These are phyloP conservation scores for Rhinocladiella similis DNA, from an alignment of 2,329 filamentous ascomycete species.

Conservation along the genomic window DNA sequence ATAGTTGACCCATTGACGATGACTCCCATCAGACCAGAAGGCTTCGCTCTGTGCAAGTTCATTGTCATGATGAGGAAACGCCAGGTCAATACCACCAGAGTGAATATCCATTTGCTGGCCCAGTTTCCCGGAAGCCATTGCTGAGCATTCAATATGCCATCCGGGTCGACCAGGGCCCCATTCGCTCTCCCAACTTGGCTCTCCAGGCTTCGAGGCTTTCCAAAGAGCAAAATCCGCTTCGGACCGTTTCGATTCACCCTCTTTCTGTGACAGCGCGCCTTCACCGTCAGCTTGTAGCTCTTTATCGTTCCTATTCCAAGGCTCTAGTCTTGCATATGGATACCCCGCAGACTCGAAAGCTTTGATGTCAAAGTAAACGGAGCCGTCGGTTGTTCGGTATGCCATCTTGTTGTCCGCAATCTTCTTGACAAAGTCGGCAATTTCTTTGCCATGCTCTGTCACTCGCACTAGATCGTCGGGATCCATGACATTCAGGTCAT, in stretches of 20 bases:
- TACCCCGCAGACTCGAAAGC: slow-evolving; percentile 84
- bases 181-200: slow-evolving; percentile 83
- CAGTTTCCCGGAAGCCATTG: slow-evolving; percentile 89
- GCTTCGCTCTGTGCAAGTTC: slow-evolving; percentile 88
- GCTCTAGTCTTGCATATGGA: slow-evolving; percentile 79
- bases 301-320: slow-evolving; percentile 81
- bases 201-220: slow-evolving; percentile 89
- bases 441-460: slow-evolving; percentile 88
- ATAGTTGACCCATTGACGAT: slow-evolving; percentile 85
- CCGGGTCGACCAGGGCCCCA: slow-evolving; percentile 89
- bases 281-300: slow-evolving; percentile 85
- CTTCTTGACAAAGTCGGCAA: slow-evolving; percentile 78
- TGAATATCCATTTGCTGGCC: slow-evolving; percentile 88
- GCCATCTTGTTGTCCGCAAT: slow-evolving; percentile 85
- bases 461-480: slow-evolving; percentile 83
- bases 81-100: slow-evolving; percentile 86
- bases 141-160: slow-evolving; percentile 97
- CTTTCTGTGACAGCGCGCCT: slow-evolving; percentile 67
- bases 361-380: slow-evolving; percentile 89
- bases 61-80: slow-evolving; percentile 91
- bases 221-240: slow-evolving; percentile 87
- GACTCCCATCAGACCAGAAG: slow-evolving; percentile 61
- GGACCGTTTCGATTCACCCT: slow-evolving; percentile 65
- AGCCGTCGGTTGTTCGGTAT: slow-evolving; percentile 73
- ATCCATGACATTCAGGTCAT: slow-evolving; percentile 76